phyloP scores from a whole-genome alignment of 345 rosid genomes.

The Cardamine occulta region DNA sequence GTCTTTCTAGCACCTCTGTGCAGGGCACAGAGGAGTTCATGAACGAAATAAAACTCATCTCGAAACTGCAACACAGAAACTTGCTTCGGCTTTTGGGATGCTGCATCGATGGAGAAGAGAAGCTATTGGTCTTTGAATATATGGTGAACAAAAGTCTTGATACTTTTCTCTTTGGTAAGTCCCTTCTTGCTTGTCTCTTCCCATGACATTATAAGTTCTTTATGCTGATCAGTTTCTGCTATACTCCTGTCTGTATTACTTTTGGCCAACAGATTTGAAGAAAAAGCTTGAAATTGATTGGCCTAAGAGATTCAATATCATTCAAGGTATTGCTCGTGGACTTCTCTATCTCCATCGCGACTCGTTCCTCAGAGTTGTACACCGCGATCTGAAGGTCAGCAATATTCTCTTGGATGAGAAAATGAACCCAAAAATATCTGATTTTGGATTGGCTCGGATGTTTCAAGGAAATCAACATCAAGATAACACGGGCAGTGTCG shows the following conservation, averaged over 20 bases:
- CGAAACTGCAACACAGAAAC: slow-evolving; percentile 74
- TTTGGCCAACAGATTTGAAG: slow-evolving; percentile 30
- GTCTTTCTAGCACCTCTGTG: slow-evolving; percentile 52
- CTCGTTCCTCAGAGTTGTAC: slow-evolving; percentile 40
- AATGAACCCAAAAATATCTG: slow-evolving; percentile 42
- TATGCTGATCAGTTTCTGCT: slow-evolving; percentile 9
- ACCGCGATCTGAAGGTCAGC: slow-evolving; percentile 42
- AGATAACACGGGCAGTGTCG: slow-evolving; percentile 40
- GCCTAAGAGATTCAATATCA: slow-evolving; percentile 37
- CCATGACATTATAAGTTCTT: neutral
- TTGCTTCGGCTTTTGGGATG: slow-evolving; percentile 68
- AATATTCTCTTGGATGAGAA: slow-evolving; percentile 43
- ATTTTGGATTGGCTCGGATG: slow-evolving; percentile 45
- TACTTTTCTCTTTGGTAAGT: slow-evolving; percentile 56
- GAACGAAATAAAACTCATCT: slow-evolving; percentile 49
- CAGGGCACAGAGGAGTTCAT: slow-evolving; percentile 56
- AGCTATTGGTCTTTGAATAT: slow-evolving; percentile 65
- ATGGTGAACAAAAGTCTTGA: slow-evolving; percentile 69
- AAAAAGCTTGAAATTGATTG: slow-evolving; percentile 39
- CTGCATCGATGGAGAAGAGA: slow-evolving; percentile 57
- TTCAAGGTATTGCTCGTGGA: slow-evolving; percentile 45
- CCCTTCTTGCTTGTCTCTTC: slow-evolving; percentile 10
- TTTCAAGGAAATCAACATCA: slow-evolving; percentile 24
- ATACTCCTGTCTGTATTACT: neutral
- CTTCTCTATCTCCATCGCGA: slow-evolving; percentile 38